Percentiles rank a stretch among this genome's conserved stretches.
Evolutionary conservation across 306 rosid genomes (phyloP).

Genomic region (Castanopsis chinensis): DNA sequence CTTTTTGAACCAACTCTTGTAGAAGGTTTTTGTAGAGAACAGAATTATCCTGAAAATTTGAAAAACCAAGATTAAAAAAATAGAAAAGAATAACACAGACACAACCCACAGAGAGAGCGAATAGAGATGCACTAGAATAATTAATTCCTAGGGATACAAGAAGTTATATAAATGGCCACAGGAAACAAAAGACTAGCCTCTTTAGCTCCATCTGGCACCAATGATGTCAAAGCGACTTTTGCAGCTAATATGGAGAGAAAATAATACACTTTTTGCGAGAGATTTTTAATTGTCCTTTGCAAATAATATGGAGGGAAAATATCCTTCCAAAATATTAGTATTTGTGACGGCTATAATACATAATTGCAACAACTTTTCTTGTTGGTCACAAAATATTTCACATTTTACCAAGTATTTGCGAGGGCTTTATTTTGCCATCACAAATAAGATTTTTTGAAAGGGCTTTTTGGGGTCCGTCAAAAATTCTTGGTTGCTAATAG

Average conservation of each 20-base stretch:
- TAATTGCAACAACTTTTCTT: no score
- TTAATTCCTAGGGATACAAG: neutral
- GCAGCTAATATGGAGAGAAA: slow-evolving; percentile 35
- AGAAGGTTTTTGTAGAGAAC: slow-evolving; percentile 72
- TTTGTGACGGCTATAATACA: no score
- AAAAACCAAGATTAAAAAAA: neutral
- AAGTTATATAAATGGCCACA: slow-evolving; percentile 11
- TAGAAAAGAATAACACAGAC: neutral
- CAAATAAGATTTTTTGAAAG: no score
- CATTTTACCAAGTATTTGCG: no score
- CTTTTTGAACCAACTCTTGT: slow-evolving; percentile 68
- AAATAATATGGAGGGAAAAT: no score
- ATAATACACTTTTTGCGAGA: no score
- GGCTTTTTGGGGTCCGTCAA: no score
- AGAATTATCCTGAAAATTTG: slow-evolving; percentile 23
- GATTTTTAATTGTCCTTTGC: no score
- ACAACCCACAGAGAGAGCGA: neutral
- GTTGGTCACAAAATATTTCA: no score
- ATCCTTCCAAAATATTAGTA: no score
- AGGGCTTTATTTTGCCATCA: no score
- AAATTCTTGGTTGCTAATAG: no score
- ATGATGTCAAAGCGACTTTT: slow-evolving; percentile 58
- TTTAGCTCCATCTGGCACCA: slow-evolving; percentile 43
- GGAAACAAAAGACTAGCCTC: slow-evolving; percentile 53
- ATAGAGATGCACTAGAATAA: neutral